A percentile compares a stretch with the other conserved stretches of the same genome.
Conservation (phyloP, 148 eudicot species). For the Rhododendron vialii region DNA sequence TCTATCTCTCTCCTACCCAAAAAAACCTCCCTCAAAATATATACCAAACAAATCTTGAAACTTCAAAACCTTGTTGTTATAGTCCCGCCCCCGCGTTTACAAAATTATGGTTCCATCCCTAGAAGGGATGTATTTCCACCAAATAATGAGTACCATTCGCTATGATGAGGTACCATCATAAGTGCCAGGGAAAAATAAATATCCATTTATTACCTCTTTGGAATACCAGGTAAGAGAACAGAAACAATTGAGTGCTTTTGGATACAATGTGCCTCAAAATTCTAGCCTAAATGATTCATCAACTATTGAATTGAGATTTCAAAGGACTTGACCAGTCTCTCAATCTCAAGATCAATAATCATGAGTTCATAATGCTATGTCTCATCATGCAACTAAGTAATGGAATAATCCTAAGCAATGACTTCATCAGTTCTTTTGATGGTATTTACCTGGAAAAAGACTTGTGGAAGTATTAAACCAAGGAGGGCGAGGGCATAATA, state of each 20-base stretch:
- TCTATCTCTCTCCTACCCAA: too few species aligned
- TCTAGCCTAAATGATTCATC: background rate
- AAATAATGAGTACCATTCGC: background rate
- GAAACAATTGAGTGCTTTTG: background rate
- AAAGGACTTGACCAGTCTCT: background rate
- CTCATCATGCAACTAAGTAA: background rate
- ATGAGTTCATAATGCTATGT: background rate
- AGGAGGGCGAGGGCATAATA: constrained; percentile 74
- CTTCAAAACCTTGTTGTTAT: too few species aligned
- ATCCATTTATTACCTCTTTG: background rate
- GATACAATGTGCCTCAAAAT: background rate
- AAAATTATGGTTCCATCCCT: too few species aligned
- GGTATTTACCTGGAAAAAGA: constrained; percentile 78
- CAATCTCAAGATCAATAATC: background rate
- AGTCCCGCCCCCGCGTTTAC: too few species aligned
- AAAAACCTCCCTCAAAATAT: too few species aligned
- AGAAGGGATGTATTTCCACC: background rate
- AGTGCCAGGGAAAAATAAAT: background rate
- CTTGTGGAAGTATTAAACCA: constrained; percentile 75
- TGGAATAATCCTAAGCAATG: background rate
- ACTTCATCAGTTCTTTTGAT: background rate
- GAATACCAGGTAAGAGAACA: background rate
- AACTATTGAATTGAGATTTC: background rate
- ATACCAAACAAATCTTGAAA: too few species aligned
- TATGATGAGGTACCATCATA: background rate